Conservation (phyloP, 306 rosid genomes). For the Crataegus laevigata region DNA sequence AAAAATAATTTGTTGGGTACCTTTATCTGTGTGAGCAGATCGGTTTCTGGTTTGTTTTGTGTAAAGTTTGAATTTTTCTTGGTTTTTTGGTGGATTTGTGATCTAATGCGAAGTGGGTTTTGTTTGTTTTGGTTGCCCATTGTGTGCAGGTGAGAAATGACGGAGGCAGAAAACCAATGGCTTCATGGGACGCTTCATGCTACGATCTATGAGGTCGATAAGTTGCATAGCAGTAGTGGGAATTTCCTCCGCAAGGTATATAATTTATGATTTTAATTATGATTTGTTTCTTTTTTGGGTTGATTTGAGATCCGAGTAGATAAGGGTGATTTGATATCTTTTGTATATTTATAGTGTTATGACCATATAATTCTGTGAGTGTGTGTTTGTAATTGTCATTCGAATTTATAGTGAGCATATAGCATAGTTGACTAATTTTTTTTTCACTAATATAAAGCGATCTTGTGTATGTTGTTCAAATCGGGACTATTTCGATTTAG, state of each 20-base stretch:
- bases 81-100: constrained; percentile 1
- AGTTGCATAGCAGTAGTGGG: constrained; percentile 33
- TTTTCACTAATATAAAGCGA: background rate
- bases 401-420: background rate
- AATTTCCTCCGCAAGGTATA: constrained; percentile 60
- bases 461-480: background rate
- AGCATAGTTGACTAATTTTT: no score
- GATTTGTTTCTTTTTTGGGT: background rate
- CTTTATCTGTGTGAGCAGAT: background rate
- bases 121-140: constrained; percentile 9
- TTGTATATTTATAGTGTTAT: background rate
- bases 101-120: constrained; percentile 19
- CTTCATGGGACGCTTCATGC: constrained; percentile 92
- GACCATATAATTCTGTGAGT: background rate
- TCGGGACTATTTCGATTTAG: background rate
- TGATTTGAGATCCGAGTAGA: background rate
- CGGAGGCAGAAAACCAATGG: constrained; percentile 30
- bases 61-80: background rate
- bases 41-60: background rate
- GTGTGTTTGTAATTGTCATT: background rate
- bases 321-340: background rate
- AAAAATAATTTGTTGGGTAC: background rate
- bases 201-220: constrained; percentile 77
- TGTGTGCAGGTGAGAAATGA: constrained; percentile 68
- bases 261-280: background rate